Evolutionary conservation across 371 early-diverging fungal species (phyloP).

Genomic region (Rhizopus arrhizus): DNA sequence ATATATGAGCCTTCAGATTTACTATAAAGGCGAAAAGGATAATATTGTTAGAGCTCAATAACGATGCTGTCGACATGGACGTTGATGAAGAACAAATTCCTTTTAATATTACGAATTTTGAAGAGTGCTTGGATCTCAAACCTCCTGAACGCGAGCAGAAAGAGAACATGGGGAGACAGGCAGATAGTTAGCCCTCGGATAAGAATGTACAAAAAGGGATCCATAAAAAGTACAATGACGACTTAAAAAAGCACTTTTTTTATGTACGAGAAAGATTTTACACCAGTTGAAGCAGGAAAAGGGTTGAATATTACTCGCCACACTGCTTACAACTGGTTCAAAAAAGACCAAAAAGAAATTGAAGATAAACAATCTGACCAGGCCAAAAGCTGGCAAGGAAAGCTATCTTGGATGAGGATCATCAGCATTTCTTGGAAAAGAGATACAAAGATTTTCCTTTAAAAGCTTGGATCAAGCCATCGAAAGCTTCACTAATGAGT

Average conservation of each 20-base stretch:
- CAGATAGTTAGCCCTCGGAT: too few species aligned
- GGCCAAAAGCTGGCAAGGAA: too few species aligned
- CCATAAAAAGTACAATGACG: too few species aligned
- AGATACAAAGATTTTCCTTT: background rate
- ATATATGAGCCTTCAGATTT: background rate
- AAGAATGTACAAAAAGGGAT: too few species aligned
- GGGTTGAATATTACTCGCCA: background rate
- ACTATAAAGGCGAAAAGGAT: constrained; percentile 4
- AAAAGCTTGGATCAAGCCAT: constrained; percentile 14
- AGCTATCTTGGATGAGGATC: too few species aligned
- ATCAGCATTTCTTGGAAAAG: too few species aligned
- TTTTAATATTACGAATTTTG: constrained; percentile 19
- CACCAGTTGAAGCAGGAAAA: constrained; percentile 6
- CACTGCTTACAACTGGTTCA: constrained; percentile 16
- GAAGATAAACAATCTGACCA: too few species aligned
- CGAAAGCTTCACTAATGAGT: constrained; percentile 9
- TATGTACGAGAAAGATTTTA: constrained; percentile 8
- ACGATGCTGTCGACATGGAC: constrained; percentile 14
- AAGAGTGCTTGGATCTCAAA: constrained; percentile 12
- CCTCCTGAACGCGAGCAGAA: constrained; percentile 5
- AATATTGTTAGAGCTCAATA: constrained; percentile 6
- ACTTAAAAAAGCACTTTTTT: too few species aligned
- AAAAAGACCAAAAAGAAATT: constrained; percentile 11
- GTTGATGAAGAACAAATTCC: constrained; percentile 14
- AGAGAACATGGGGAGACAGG: too few species aligned